Evolutionary conservation across 208 protist species (phyloP).

Genomic region (Leishmania lainsoni): DNA sequence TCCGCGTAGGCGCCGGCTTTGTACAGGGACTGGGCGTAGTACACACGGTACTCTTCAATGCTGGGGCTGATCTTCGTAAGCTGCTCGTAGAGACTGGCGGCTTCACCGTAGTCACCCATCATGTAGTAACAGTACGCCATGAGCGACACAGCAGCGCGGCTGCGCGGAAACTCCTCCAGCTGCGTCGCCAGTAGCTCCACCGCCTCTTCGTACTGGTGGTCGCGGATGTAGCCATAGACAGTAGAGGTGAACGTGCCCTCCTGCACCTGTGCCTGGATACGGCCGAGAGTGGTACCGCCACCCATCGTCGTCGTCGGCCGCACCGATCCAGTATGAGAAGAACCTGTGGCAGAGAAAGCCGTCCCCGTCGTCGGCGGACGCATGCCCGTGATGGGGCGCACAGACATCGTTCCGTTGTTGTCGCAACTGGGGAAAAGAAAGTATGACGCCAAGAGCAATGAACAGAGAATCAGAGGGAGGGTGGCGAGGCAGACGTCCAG

Average conservation of each 20-base stretch:
- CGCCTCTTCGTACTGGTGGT: constrained; percentile 94
- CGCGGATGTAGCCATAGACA: constrained; percentile 94
- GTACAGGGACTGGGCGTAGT: constrained; percentile 95
- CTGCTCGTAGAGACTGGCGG: constrained; percentile 91
- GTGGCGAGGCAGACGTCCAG: background rate
- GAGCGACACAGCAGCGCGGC: constrained; percentile 95
- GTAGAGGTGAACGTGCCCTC: constrained; percentile 96
- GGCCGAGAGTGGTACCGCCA: constrained; percentile 90
- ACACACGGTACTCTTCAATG: constrained; percentile 96
- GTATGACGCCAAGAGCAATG: background rate
- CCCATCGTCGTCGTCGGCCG: constrained; percentile 85
- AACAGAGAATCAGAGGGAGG: background rate
- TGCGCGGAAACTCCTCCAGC: constrained; percentile 94
- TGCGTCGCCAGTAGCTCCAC: constrained; percentile 89
- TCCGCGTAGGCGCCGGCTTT: constrained; percentile 94
- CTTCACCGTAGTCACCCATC: constrained; percentile 89
- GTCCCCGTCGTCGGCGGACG: constrained; percentile 48
- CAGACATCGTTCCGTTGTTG: constrained; percentile 11
- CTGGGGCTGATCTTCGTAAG: constrained; percentile 91
- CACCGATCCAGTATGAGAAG: constrained; percentile 34
- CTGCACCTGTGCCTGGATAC: constrained; percentile 88
- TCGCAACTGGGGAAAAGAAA: background rate
- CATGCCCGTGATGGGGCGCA: constrained; percentile 66
- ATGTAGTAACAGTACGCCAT: constrained; percentile 97
- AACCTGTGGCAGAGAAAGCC: constrained; percentile 37